Evolutionary conservation across 1,284 basidiomycete species (phyloP).

Genomic region (Moniliella sp.): DNA sequence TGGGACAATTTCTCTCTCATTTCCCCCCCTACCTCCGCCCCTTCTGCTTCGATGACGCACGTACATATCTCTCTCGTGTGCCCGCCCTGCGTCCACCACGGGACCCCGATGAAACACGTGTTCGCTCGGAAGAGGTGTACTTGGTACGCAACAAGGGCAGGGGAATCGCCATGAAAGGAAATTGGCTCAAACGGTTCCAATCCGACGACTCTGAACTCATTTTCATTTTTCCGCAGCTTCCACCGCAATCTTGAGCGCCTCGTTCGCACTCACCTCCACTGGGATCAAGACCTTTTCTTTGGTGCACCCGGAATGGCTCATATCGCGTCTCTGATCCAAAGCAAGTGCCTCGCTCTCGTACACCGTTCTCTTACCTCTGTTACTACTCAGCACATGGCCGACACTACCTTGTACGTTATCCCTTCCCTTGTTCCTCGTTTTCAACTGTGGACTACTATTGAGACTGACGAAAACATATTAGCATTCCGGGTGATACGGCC

Average conservation of each 20-base stretch:
- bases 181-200: constrained; percentile 28
- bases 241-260: constrained; percentile 22
- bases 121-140: no score
- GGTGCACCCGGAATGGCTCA: constrained; percentile 25
- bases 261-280: no score
- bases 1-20: constrained; percentile 8
- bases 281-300: constrained; percentile 15
- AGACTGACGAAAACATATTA: no score
- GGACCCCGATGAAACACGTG: constrained; percentile 9
- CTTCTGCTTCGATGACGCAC: constrained; percentile 22
- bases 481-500: constrained; percentile 26
- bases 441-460: no score
- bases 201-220: constrained; percentile 30
- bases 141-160: constrained; percentile 21
- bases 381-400: constrained; percentile 26
- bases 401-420: constrained; percentile 24
- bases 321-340: constrained; percentile 22
- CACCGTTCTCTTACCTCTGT: constrained; percentile 25
- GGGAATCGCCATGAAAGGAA: constrained; percentile 28
- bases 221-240: constrained; percentile 25
- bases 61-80: constrained; percentile 21
- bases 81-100: not conserved
- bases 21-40: constrained; percentile 14
- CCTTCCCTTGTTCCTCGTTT: no score
- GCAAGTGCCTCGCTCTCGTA: constrained; percentile 23